These are phyloP conservation scores for Trifolium fragiferum DNA, from an alignment of 306 rosid genomes.

Conservation along the genomic window DNA sequence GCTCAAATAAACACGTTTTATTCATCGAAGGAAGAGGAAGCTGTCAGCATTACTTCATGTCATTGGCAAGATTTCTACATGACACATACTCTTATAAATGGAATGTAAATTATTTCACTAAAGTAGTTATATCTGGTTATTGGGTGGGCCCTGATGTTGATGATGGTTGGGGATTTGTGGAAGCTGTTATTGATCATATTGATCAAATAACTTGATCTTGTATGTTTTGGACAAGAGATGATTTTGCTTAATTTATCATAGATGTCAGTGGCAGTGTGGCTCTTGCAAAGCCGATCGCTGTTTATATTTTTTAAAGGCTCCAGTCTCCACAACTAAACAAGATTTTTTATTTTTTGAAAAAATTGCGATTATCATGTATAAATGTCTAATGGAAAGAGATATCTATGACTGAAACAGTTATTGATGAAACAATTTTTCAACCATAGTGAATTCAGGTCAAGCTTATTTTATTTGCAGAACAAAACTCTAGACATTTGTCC, in stretches of 20 bases:
- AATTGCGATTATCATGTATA: constrained; percentile 5
- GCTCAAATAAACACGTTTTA: constrained; percentile 36
- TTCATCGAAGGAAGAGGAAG: constrained; percentile 45
- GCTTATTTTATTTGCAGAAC: not conserved
- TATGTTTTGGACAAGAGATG: constrained; percentile 33
- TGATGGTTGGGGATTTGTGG: constrained; percentile 91
- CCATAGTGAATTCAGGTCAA: not conserved
- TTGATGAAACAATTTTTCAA: not conserved
- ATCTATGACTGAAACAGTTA: constrained; percentile 5
- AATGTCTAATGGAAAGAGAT: constrained; percentile 15
- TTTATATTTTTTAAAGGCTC: constrained; percentile 16
- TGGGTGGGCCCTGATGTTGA: constrained; percentile 96
- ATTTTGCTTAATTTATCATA: constrained; percentile 33
- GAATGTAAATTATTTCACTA: constrained; percentile 49
- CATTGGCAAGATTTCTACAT: constrained; percentile 41
- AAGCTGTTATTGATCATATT: constrained; percentile 70
- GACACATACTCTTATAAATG: constrained; percentile 44
- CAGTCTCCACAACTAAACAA: not conserved
- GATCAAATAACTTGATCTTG: constrained; percentile 52
- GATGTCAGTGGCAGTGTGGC: constrained; percentile 19
- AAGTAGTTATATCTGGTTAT: constrained; percentile 68
- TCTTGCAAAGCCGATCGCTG: constrained; percentile 14
- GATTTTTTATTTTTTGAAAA: not conserved
- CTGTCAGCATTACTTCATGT: constrained; percentile 38
- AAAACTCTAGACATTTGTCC: not conserved